Base-by-base conservation (phyloP, 495 filamentous ascomycete genomes). In the Penicillium coffeae region DNA sequence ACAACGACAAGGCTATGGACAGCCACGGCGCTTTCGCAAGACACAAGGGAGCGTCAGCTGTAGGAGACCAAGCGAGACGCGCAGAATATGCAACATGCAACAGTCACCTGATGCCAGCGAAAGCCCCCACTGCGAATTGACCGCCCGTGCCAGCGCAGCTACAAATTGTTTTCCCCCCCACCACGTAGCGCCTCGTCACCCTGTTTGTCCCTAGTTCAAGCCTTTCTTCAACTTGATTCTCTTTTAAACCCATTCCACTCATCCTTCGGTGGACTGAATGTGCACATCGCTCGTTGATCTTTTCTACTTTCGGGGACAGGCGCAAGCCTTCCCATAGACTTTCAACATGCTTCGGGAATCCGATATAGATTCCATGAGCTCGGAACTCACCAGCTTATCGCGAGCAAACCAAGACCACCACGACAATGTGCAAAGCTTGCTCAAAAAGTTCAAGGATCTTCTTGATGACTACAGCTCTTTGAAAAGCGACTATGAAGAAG, bases 401-500 rank as follows among this genome's bases (percentile, higher is more conserved):
- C 50, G 40, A 8, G 64, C 69, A 12, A 69, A 62, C 22, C 45
- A 68, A 46, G 55, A 56, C 8, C 61, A 71, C 41, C 62, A 72
- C 54, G 54, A 64, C n/a, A 63, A 61, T 19, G 51, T 75, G 1
- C 62, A 70, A 13, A 40, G 54, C 9, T 54, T 77, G 0, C 57
- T 77, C 0, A 44, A 65, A 5, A 60, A 68, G 4, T 76, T 76
- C 33, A 56, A 63, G 2, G 55, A 41, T 15, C 57, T 84, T 8
- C 54, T 82, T 5, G 64, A 72, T 3, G 70, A 70, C 46, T 79
- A 82, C 59, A 76, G 72, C 47, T 58, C 64, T 0, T 64, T 82
- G 21, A 77, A 76, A 52, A 80, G 74, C 54, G 77, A 81, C 51
- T 78, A 77, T 41, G 78, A 81, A 54, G 76, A 80, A 41, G 77